These are phyloP conservation scores for Annulohypoxylon stygium DNA, from an alignment of 495 filamentous ascomycete species.

Conservation along the genomic window DNA sequence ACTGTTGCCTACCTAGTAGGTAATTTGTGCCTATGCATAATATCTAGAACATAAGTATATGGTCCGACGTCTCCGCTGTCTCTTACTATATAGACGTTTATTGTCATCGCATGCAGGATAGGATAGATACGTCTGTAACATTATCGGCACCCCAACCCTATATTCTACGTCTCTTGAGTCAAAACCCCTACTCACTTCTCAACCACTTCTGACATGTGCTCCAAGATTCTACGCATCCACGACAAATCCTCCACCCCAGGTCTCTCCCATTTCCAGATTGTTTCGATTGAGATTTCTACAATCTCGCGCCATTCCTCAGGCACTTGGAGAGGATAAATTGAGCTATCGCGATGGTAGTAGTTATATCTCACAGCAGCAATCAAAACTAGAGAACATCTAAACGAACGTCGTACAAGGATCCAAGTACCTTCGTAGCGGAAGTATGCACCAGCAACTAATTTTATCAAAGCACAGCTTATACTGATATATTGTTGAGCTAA, in stretches of 20 bases:
- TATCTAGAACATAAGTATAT: no score
- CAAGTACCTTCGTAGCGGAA: conserved; percentile 6
- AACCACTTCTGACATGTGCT: conserved; percentile 2
- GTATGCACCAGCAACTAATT: not conserved
- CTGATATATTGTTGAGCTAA: not conserved
- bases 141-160: no score
- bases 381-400: conserved; percentile 8
- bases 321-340: not conserved
- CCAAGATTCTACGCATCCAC: conserved; percentile 14
- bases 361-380: not conserved
- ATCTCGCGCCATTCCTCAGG: not conserved
- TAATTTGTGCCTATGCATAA: no score
- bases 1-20: no score
- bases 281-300: not conserved
- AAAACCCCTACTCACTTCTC: not conserved
- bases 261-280: conserved; percentile 13
- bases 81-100: no score
- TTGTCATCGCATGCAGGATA: no score
- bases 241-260: conserved; percentile 10
- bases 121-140: no score
- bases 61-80: no score
- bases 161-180: no score
- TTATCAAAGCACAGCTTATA: not conserved
- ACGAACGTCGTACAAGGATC: conserved; percentile 5
- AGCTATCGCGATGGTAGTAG: not conserved